These are phyloP conservation scores for Boechera retrofracta DNA, from an alignment of 345 rosid species.

Conservation along the genomic window DNA sequence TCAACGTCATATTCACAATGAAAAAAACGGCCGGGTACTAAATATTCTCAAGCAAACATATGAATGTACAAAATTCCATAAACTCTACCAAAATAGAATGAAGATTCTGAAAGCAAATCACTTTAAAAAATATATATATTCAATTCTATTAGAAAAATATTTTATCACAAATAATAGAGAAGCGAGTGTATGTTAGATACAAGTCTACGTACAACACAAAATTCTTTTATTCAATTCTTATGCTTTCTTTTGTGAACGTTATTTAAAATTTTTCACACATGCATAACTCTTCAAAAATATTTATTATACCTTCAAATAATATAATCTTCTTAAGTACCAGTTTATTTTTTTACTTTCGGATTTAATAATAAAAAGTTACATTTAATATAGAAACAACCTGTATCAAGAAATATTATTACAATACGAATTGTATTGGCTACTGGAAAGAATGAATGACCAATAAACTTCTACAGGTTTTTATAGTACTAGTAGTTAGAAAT, in stretches of 20 bases:
- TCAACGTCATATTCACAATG: neutral
- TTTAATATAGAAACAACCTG: neutral
- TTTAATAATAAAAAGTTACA: neutral
- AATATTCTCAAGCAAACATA: neutral
- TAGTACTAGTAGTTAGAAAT: neutral
- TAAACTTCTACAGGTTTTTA: neutral
- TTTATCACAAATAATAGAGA: neutral
- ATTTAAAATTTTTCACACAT: neutral
- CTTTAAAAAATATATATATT: neutral
- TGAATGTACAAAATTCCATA: neutral
- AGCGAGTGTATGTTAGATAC: no score
- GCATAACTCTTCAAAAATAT: neutral
- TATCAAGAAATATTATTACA: neutral
- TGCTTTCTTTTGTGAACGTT: neutral
- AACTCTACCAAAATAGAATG: neutral
- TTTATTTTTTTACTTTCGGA: neutral
- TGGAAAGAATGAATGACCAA: neutral
- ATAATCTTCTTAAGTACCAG: neutral
- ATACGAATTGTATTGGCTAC: conserved; percentile 1
- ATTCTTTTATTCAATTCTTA: neutral
- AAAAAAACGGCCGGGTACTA: neutral
- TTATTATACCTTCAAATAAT: neutral
- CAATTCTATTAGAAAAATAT: neutral
- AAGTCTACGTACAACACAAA: neutral
- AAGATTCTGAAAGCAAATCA: neutral